Conservation (phyloP, 2,329 filamentous ascomycete species). For the Phaeosphaeriaceae sp. region DNA sequence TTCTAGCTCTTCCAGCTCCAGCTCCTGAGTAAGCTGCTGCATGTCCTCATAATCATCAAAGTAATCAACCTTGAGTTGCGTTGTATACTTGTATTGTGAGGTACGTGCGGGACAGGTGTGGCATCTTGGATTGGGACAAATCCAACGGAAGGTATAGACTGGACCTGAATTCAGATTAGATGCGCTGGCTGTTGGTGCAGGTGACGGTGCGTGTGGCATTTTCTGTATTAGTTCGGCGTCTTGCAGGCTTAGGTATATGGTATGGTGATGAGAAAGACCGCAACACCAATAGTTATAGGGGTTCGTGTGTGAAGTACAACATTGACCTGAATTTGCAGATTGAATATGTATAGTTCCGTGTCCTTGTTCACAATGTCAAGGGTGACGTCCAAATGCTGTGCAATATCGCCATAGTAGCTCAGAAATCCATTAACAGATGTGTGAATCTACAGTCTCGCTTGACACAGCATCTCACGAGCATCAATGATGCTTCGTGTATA, state of each 20-base stretch:
- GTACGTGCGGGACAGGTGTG: not conserved
- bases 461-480: not conserved
- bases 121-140: not conserved
- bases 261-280: not conserved
- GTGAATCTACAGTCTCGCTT: not conserved
- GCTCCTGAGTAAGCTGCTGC: not conserved
- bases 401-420: not conserved
- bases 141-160: conserved; percentile 2
- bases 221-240: not conserved
- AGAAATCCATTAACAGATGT: not conserved
- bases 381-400: not conserved
- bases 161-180: not conserved
- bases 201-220: not conserved
- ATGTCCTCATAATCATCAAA: not conserved
- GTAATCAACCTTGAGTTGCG: not conserved
- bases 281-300: not conserved
- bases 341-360: not conserved
- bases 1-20: not conserved
- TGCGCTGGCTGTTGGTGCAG: not conserved
- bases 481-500: conserved; percentile 34
- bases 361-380: not conserved
- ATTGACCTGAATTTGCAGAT: not conserved
- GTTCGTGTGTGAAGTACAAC: not conserved
- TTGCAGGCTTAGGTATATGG: not conserved
- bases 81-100: not conserved